Percentiles rank a stretch among this genome's conserved stretches.
Evolutionary conservation across 78 protist species (phyloP).

Genomic region (slime mould (Dictyostelium discoideum)): DNA sequence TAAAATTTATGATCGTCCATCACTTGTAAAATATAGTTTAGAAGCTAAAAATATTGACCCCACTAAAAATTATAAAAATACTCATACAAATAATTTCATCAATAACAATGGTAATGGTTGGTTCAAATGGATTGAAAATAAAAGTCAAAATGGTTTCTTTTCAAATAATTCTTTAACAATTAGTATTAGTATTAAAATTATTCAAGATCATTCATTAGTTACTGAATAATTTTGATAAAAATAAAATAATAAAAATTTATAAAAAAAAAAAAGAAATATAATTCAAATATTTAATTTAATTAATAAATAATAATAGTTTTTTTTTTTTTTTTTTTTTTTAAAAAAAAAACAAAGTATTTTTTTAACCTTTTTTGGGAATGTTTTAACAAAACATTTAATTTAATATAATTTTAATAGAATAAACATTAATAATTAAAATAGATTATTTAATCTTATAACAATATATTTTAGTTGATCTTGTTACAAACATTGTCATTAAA

Average conservation of each 20-base stretch:
- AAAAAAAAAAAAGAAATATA: neutral
- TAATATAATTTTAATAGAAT: no score
- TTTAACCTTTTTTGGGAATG: no score
- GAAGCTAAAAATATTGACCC: neutral
- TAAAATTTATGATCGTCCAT: neutral
- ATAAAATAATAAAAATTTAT: neutral
- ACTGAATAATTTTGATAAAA: neutral
- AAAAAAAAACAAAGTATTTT: no score
- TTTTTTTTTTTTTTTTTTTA: no score
- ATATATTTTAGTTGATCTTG: no score
- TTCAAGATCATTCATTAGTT: neutral
- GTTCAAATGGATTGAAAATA: neutral
- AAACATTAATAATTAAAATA: no score
- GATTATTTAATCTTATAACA: no score
- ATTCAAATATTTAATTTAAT: neutral
- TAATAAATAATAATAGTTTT: neutral
- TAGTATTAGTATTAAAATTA: neutral
- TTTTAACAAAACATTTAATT: no score
- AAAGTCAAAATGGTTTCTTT: neutral
- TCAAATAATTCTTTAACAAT: neutral
- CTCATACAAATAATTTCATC: neutral
- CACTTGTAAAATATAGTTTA: neutral
- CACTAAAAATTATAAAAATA: neutral
- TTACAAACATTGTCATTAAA: no score
- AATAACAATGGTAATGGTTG: slow-evolving; percentile 11